Conservation (phyloP, 768 basidiomycete genomes). For the Russula compacta region DNA sequence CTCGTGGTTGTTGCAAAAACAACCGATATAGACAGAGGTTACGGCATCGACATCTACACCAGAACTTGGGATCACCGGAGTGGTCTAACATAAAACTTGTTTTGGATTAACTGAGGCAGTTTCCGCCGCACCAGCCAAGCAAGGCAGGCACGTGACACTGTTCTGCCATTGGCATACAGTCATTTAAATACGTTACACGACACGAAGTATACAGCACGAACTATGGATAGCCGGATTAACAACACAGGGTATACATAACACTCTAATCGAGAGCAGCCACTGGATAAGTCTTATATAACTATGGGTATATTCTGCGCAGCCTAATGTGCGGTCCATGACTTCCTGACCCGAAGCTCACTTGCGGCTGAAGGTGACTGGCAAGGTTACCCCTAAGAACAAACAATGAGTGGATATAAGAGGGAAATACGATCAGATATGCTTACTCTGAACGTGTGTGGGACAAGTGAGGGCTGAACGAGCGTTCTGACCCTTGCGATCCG, state of each 20-base stretch:
- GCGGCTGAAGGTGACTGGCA: not conserved
- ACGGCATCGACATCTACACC: slow-evolving; percentile 28
- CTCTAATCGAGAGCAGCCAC: not conserved
- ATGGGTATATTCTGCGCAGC: slow-evolving; percentile 16
- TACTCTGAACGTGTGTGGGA: slow-evolving; percentile 8
- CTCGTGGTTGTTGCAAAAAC: slow-evolving; percentile 45
- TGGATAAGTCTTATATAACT: not conserved
- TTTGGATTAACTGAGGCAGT: slow-evolving; percentile 5
- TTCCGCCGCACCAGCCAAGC: not conserved
- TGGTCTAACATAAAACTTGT: slow-evolving; percentile 20
- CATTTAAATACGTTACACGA: not conserved
- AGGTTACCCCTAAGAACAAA: not conserved
- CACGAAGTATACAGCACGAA: not conserved
- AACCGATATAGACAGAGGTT: slow-evolving; percentile 46
- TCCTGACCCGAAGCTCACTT: not conserved
- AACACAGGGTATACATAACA: not conserved
- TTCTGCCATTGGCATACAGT: too few species aligned
- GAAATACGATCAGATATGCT: not conserved
- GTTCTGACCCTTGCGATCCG: slow-evolving; percentile 7
- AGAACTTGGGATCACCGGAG: slow-evolving; percentile 18
- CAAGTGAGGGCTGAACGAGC: slow-evolving; percentile 2
- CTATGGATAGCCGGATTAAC: slow-evolving; percentile 8
- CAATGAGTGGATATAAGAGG: not conserved
- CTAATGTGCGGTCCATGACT: not conserved
- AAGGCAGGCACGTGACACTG: not conserved